These are phyloP conservation scores for Amylocystis lapponica DNA, from an alignment of 768 basidiomycete species.

Conservation along the genomic window DNA sequence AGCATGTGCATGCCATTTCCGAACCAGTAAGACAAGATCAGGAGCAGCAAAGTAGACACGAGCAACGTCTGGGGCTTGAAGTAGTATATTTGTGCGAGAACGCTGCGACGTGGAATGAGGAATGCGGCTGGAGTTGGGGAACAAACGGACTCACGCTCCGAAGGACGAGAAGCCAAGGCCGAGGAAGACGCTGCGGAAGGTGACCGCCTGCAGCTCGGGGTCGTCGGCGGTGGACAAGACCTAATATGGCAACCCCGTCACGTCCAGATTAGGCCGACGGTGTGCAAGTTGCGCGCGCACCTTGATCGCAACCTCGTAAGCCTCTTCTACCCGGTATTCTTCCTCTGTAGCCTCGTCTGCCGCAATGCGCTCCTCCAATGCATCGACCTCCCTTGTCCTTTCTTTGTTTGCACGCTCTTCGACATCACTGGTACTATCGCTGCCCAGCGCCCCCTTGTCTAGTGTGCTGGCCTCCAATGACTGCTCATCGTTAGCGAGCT, in stretches of 20 bases:
- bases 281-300: conserved; percentile 19
- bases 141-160: conserved; percentile 39
- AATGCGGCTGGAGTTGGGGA: neutral
- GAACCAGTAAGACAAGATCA: conserved; percentile 47
- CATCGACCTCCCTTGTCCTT: conserved; percentile 22
- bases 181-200: conserved; percentile 52
- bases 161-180: conserved; percentile 50
- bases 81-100: conserved; percentile 28
- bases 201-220: conserved; percentile 36
- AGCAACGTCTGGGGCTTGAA: conserved; percentile 44
- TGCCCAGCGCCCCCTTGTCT: too few relatives aligned
- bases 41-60: conserved; percentile 44
- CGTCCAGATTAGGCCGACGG: neutral
- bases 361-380: conserved; percentile 24
- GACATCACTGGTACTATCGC: conserved; percentile 9
- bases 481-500: conserved; percentile 12
- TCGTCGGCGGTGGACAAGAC: conserved; percentile 32
- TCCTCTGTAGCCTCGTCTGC: conserved; percentile 25
- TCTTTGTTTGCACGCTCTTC: conserved; percentile 17
- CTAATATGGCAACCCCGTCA: too few relatives aligned
- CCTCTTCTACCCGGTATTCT: conserved; percentile 29
- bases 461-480: conserved; percentile 17
- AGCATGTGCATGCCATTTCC: conserved; percentile 36
- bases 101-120: conserved; percentile 5
- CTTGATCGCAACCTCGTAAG: conserved; percentile 36